A percentile compares a stretch with the other conserved stretches of the same genome.
Evolutionary conservation across 2,329 filamentous ascomycete species (phyloP).

Genomic region (Colletotrichum sp.): DNA sequence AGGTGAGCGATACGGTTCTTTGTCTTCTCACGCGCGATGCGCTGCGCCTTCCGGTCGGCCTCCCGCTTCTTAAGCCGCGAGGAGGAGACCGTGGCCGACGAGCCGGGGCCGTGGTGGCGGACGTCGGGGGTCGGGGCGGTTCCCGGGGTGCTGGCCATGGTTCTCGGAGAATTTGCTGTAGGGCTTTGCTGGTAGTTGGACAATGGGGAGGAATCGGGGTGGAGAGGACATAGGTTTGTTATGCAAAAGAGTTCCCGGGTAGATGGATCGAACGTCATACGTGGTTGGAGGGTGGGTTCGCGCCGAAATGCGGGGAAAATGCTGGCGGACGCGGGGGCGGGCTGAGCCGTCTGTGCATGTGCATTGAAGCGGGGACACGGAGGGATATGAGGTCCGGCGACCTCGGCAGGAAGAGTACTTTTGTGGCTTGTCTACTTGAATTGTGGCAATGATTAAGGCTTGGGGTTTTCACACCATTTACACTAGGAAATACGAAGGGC

Average conservation of each 20-base stretch:
- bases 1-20: slow-evolving; percentile 34
- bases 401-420: background rate
- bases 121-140: background rate
- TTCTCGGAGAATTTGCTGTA: background rate
- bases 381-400: background rate
- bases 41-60: slow-evolving; percentile 34
- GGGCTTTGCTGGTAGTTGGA: background rate
- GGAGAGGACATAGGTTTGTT: background rate
- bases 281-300: background rate
- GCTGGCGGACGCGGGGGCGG: background rate
- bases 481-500: background rate
- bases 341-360: background rate
- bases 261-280: background rate
- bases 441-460: background rate
- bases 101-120: background rate
- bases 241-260: background rate
- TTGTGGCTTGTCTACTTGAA: background rate
- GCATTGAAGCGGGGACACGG: background rate
- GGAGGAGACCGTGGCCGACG: background rate
- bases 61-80: slow-evolving; percentile 32
- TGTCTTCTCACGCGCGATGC: slow-evolving; percentile 32
- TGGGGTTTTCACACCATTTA: too few relatives aligned
- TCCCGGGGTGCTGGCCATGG: background rate
- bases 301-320: background rate
- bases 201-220: background rate